phyloP scores from a whole-genome alignment of 2,329 filamentous ascomycete species.

The Penicillium sp. region DNA sequence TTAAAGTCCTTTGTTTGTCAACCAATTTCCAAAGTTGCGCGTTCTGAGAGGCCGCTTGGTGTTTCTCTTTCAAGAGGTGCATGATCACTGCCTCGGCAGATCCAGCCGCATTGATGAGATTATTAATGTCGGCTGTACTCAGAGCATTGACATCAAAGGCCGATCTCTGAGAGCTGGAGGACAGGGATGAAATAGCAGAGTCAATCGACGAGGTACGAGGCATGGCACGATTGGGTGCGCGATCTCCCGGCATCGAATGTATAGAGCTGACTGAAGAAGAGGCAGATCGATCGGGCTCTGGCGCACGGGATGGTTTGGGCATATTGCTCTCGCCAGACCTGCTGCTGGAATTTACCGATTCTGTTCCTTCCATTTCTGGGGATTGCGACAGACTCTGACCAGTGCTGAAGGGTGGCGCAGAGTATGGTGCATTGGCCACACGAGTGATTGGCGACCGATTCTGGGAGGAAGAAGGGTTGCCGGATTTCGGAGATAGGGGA shows the following conservation, averaged over 20 bases:
- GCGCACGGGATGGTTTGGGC: constrained; percentile 29
- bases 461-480: constrained; percentile 23
- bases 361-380: constrained; percentile 20
- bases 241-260: constrained; percentile 32
- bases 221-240: constrained; percentile 38
- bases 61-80: constrained; percentile 87
- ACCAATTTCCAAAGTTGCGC: constrained; percentile 91
- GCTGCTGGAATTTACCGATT: constrained; percentile 22
- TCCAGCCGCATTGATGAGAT: constrained; percentile 78
- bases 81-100: constrained; percentile 86
- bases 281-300: constrained; percentile 30
- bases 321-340: constrained; percentile 24
- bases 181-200: constrained; percentile 80
- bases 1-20: constrained; percentile 93
- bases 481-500: constrained; percentile 28
- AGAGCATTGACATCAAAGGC: constrained; percentile 57
- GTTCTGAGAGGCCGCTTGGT: constrained; percentile 84
- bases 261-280: constrained; percentile 35
- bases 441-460: constrained; percentile 24
- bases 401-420: constrained; percentile 27
- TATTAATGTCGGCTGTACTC: constrained; percentile 72
- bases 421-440: constrained; percentile 33
- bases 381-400: constrained; percentile 21
- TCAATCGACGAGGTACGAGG: constrained; percentile 87
- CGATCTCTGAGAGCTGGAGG: constrained; percentile 59